phyloP scores from a whole-genome alignment of 441 rosid species.

The Breynia disticha region DNA sequence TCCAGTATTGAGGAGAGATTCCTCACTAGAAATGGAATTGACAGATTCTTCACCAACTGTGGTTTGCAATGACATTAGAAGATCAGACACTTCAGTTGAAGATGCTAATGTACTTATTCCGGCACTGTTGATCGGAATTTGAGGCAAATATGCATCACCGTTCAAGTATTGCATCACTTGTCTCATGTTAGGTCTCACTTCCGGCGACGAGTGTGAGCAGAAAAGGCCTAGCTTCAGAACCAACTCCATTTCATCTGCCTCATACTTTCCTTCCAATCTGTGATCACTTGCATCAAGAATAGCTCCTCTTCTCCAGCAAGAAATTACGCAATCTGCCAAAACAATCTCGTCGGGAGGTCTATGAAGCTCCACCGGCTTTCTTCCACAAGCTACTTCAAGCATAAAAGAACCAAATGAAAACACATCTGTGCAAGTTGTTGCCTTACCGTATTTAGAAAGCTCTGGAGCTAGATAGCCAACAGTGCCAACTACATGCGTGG shows the following conservation, averaged over 20 bases:
- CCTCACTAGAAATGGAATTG: neutral
- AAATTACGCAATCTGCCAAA: conserved; percentile 32
- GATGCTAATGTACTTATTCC: neutral
- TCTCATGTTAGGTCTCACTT: conserved; percentile 30
- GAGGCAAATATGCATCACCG: conserved; percentile 16
- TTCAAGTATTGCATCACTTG: conserved; percentile 26
- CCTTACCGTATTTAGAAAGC: conserved; percentile 24
- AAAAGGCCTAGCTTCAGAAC: conserved; percentile 34
- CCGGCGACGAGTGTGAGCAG: conserved; percentile 22
- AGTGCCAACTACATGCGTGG: conserved; percentile 48
- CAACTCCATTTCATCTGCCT: conserved; percentile 24
- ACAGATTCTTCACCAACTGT: conserved; percentile 8
- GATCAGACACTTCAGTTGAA: conserved; percentile 3
- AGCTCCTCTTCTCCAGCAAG: conserved; percentile 19
- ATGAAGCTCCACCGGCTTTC: conserved; percentile 22
- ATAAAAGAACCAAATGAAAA: conserved; percentile 33
- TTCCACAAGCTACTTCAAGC: conserved; percentile 35
- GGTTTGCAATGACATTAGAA: conserved; percentile 10
- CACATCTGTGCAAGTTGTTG: conserved; percentile 31
- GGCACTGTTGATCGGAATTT: neutral
- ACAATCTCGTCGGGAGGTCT: conserved; percentile 7
- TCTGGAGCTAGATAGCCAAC: conserved; percentile 57
- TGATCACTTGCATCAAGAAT: conserved; percentile 27
- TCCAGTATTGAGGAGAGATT: conserved; percentile 17
- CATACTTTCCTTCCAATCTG: conserved; percentile 21